phyloP scores from a whole-genome alignment of 495 filamentous ascomycete species.

The Penicillium malachiteum region DNA sequence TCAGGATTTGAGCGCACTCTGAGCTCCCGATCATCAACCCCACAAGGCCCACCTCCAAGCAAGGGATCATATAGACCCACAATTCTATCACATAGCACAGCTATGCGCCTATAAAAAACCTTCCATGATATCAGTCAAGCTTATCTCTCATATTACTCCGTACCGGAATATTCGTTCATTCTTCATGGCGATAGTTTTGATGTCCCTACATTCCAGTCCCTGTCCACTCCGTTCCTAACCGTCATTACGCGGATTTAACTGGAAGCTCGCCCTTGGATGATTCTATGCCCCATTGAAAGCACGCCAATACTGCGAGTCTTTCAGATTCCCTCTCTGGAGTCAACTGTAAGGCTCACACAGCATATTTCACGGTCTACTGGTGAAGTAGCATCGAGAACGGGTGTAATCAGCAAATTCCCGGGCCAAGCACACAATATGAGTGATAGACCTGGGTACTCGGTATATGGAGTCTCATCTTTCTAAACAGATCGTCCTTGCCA shows the following conservation, averaged over 20 bases:
- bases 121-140: too few relatives aligned
- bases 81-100: not conserved
- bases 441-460: not conserved
- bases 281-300: slow-evolving; percentile 18
- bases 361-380: not conserved
- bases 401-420: slow-evolving; percentile 6
- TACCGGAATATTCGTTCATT: too few relatives aligned
- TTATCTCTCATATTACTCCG: not conserved
- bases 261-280: slow-evolving; percentile 7
- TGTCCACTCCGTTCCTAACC: not conserved
- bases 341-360: not conserved
- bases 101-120: not conserved
- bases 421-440: slow-evolving; percentile 4
- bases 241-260: not conserved
- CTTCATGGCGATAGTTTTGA: too few relatives aligned
- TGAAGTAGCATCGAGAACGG: not conserved
- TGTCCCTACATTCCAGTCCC: not conserved
- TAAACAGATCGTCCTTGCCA: not conserved
- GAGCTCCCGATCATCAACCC: not conserved
- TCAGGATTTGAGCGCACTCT: too few relatives aligned
- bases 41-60: not conserved
- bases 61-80: not conserved
- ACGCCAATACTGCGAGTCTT: slow-evolving; percentile 12
- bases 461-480: not conserved
- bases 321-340: not conserved